phyloP scores from a whole-genome alignment of 2,329 filamentous ascomycete species.

The Orbilia blumenaviensis region DNA sequence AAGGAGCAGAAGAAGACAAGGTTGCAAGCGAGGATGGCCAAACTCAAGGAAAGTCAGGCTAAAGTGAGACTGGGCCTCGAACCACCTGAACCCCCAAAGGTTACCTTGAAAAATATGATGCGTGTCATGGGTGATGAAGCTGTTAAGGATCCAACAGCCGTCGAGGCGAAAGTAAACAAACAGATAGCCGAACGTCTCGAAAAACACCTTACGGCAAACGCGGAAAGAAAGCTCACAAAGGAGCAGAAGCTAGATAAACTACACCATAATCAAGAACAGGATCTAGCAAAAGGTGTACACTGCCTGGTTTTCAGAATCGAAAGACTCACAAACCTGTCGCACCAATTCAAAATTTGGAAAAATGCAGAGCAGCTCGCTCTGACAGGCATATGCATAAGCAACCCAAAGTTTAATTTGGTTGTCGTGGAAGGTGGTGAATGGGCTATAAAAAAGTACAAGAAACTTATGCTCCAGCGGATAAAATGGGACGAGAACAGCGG shows the following conservation, averaged over 20 bases:
- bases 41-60: constrained; percentile 93
- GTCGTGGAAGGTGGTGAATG: constrained; percentile 90
- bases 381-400: constrained; percentile 89
- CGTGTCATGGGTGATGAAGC: constrained; percentile 89
- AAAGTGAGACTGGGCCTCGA: constrained; percentile 92
- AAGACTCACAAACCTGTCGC: constrained; percentile 88
- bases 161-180: constrained; percentile 90
- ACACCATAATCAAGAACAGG: constrained; percentile 80
- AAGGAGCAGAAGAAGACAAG: constrained; percentile 92
- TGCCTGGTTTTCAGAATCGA: constrained; percentile 89
- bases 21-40: constrained; percentile 86
- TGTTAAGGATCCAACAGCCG: constrained; percentile 95
- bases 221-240: constrained; percentile 85
- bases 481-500: constrained; percentile 87
- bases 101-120: constrained; percentile 98
- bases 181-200: constrained; percentile 88
- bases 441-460: constrained; percentile 84
- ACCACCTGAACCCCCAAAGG: constrained; percentile 89
- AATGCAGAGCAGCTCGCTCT: constrained; percentile 90
- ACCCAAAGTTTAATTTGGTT: constrained; percentile 86
- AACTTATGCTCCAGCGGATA: constrained; percentile 91
- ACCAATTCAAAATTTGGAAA: constrained; percentile 89
- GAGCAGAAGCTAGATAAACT: constrained; percentile 88
- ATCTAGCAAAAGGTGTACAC: constrained; percentile 84
- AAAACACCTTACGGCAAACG: constrained; percentile 80